Evolutionary conservation across 2,329 filamentous ascomycete species (phyloP), one percentile per base, ranked within the genome.

Genomic region (Ceratocystis diversiconidia): DNA sequence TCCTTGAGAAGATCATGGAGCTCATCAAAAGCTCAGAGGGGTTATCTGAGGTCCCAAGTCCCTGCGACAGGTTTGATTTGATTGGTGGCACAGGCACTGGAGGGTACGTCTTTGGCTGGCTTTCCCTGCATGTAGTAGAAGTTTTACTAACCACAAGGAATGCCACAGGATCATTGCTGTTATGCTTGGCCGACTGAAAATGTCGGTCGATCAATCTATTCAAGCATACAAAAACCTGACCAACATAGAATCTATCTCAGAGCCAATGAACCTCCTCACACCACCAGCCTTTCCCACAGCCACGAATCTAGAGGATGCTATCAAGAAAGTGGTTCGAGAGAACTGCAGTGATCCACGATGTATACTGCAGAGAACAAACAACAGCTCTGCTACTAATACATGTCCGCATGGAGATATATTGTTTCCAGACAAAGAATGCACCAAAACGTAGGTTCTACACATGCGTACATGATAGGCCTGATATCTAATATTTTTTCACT

Each of bases 51-150:
- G 36, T 69, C 2, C 71, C 70, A 5, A 68, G 46, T 44, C 72
- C 71, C 28, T 70, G 70, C 59, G 71, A 73, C 28, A 65, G 69
- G 41, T 73, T 73, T 64, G 69, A 73, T 22, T 63, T 73, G 17
- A 72, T 73, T 57, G 72, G 71, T 55, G 72, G 72, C 22, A 73
- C 72, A 28, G 72, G 71, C 63, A 73, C 72, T 1, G 71, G 72
- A 55, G 71, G 71, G 70, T 72, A 60, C n/a, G 65, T 46, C n/a
- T 8, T 36, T 8, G 32, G 32, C 44, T n/a, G 1, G 25, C 17
- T 28, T 15, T 46, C 8, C 2, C 32, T 36, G 8, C 2, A 10
- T 22, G 2, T 28, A 3, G 3, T 36, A 10, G 32, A 36, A 36
- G 8, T 8, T 12, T 12, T 36, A 36, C 32, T 36, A 36, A 10